These are phyloP conservation scores for Fusarium liriodendri DNA, from an alignment of 2,329 filamentous ascomycete species.

Conservation along the genomic window DNA sequence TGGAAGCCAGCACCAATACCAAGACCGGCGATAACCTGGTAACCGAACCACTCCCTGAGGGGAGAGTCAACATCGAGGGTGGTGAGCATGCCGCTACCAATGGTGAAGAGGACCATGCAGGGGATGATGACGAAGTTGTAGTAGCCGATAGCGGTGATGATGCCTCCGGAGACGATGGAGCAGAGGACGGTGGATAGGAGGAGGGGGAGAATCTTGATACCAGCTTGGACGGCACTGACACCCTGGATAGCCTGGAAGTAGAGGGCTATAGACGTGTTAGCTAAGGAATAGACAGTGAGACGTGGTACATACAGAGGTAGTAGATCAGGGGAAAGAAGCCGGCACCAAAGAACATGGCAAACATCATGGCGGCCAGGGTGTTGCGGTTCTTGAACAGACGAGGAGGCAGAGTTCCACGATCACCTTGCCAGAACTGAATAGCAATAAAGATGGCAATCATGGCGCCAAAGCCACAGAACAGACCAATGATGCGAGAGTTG, in stretches of 20 bases:
- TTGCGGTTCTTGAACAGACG: slow-evolving; percentile 58
- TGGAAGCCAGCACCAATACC: slow-evolving; percentile 64
- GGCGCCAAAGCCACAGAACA: slow-evolving; percentile 61
- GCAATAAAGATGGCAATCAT: slow-evolving; percentile 60
- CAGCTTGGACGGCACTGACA: slow-evolving; percentile 63
- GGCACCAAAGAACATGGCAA: slow-evolving; percentile 61
- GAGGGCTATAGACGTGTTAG: slow-evolving; percentile 50
- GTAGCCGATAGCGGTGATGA: slow-evolving; percentile 58
- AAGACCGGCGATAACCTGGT: slow-evolving; percentile 66
- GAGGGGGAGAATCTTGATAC: slow-evolving; percentile 65
- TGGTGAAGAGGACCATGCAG: slow-evolving; percentile 53
- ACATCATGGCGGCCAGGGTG: slow-evolving; percentile 55
- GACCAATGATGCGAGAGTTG: slow-evolving; percentile 59
- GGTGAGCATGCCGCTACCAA: slow-evolving; percentile 66
- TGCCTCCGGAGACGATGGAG: slow-evolving; percentile 56
- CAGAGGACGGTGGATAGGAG: slow-evolving; percentile 62
- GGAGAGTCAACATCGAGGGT: slow-evolving; percentile 61
- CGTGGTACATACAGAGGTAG: slow-evolving; percentile 56
- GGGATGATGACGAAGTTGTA: slow-evolving; percentile 54
- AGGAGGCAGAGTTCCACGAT: slow-evolving; percentile 59
- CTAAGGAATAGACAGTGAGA: neutral
- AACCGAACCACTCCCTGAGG: slow-evolving; percentile 66
- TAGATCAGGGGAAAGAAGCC: slow-evolving; percentile 65
- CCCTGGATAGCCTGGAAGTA: slow-evolving; percentile 67
- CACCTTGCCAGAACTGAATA: slow-evolving; percentile 56